phyloP scores from a whole-genome alignment of 2,329 filamentous ascomycete genomes.

The Sporothrix curviconia region DNA sequence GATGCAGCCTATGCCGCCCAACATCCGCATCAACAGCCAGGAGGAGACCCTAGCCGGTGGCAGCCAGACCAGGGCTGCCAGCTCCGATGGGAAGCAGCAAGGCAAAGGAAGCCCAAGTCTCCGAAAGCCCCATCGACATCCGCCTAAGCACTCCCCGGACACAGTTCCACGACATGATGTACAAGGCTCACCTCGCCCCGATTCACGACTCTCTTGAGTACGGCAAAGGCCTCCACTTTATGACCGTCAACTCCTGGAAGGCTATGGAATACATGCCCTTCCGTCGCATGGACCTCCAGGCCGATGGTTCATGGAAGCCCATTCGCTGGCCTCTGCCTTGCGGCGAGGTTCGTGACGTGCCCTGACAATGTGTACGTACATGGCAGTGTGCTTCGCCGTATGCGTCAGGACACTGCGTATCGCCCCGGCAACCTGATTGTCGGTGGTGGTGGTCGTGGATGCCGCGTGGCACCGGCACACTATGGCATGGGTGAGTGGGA shows the following conservation, averaged over 20 bases:
- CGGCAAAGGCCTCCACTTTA: conserved; percentile 47
- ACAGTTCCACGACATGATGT: conserved; percentile 52
- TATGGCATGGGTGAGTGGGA: conserved; percentile 68
- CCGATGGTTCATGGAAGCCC: conserved; percentile 69
- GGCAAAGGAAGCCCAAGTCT: not conserved
- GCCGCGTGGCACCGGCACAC: conserved; percentile 51
- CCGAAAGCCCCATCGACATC: not conserved
- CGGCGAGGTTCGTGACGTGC: conserved; percentile 72
- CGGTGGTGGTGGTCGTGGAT: conserved; percentile 68
- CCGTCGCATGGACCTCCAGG: conserved; percentile 68
- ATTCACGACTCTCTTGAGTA: conserved; percentile 69
- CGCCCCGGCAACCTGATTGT: conserved; percentile 74
- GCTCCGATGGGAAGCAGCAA: conserved; percentile 1
- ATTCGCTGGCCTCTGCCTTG: conserved; percentile 74
- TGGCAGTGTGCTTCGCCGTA: conserved; percentile 64
- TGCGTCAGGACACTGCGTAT: conserved; percentile 58
- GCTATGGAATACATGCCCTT: conserved; percentile 79
- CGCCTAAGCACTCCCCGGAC: conserved; percentile 18
- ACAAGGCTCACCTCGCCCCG: conserved; percentile 45
- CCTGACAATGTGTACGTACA: conserved; percentile 63
- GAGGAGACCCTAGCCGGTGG: conserved; percentile 19
- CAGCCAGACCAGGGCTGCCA: conserved; percentile 16
- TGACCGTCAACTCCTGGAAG: conserved; percentile 62
- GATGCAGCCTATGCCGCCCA: conserved; percentile 20
- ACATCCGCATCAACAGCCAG: conserved; percentile 30